Conservation (phyloP, 2,329 filamentous ascomycete genomes). For the Tolypocladium inflatum region DNA sequence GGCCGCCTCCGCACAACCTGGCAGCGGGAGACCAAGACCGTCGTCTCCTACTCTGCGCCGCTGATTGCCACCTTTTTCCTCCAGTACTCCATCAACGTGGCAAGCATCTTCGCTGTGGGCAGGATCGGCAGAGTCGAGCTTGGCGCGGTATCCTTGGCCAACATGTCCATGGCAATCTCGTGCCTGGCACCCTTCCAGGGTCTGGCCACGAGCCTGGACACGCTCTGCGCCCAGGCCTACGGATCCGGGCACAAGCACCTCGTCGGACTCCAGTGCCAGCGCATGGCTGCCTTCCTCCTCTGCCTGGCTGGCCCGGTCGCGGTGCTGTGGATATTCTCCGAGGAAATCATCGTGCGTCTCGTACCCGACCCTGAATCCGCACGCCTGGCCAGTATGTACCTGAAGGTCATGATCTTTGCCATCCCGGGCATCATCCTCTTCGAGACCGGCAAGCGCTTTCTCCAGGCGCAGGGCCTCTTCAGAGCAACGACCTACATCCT, state of each 20-base stretch:
- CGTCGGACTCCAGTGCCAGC: constrained; percentile 73
- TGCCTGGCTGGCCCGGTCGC: constrained; percentile 62
- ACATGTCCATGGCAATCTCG: constrained; percentile 74
- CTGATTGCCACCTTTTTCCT: constrained; percentile 64
- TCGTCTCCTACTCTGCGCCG: constrained; percentile 61
- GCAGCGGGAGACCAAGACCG: constrained; percentile 78
- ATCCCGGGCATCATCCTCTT: constrained; percentile 70
- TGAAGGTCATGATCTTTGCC: constrained; percentile 62
- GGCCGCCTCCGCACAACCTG: constrained; percentile 84
- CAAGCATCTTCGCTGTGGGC: constrained; percentile 70
- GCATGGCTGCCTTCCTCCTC: constrained; percentile 73
- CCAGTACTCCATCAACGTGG: constrained; percentile 77
- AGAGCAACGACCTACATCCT: constrained; percentile 69
- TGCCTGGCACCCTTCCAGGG: constrained; percentile 72
- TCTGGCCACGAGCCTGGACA: constrained; percentile 85
- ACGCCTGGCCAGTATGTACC: constrained; percentile 59
- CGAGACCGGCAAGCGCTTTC: constrained; percentile 69
- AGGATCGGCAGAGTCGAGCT: constrained; percentile 57
- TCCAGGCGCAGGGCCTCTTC: constrained; percentile 77
- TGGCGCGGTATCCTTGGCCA: constrained; percentile 36
- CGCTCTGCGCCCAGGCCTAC: constrained; percentile 87
- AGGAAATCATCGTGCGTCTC: constrained; percentile 46
- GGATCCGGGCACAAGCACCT: constrained; percentile 84
- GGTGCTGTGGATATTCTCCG: constrained; percentile 60
- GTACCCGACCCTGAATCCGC: constrained; percentile 49